Percentiles rank a stretch among this genome's conserved stretches.
Evolutionary conservation across 352 stramenopile genomes (phyloP).

Genomic region (Pythium scleroteichum): DNA sequence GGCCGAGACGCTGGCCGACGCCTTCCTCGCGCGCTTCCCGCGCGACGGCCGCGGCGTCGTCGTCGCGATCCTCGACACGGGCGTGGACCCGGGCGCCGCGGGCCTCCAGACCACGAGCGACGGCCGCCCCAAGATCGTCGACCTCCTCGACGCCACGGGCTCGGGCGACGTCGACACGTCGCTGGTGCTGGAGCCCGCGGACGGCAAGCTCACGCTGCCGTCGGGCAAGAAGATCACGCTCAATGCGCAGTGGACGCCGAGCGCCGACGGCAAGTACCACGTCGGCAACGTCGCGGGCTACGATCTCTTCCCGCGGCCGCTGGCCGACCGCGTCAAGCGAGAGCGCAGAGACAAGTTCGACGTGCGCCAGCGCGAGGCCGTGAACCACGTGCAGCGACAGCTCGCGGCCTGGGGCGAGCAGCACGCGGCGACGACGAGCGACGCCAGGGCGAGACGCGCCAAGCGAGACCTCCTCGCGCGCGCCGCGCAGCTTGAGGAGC

Average conservation of each 20-base stretch:
- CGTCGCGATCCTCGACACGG: slow-evolving; percentile 95
- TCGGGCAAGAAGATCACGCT: slow-evolving; percentile 58
- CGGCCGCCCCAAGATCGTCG: slow-evolving; percentile 90
- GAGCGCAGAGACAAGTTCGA: slow-evolving; percentile 80
- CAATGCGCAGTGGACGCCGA: slow-evolving; percentile 61
- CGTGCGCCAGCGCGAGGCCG: slow-evolving; percentile 49
- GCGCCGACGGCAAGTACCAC: slow-evolving; percentile 61
- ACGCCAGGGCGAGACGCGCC: slow-evolving; percentile 37
- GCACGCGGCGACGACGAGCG: slow-evolving; percentile 66
- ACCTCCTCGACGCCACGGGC: slow-evolving; percentile 95
- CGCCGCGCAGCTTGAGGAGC: slow-evolving; percentile 66
- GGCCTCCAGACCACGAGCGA: slow-evolving; percentile 82
- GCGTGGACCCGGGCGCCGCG: slow-evolving; percentile 89
- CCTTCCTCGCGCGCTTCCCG: slow-evolving; percentile 77
- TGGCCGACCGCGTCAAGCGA: slow-evolving; percentile 63
- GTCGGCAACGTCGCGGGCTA: slow-evolving; percentile 80
- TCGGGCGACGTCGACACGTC: slow-evolving; percentile 92
- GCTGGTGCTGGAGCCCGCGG: slow-evolving; percentile 38
- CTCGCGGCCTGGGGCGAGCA: slow-evolving; percentile 52
- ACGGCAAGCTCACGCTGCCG: slow-evolving; percentile 44
- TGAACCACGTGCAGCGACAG: slow-evolving; percentile 59
- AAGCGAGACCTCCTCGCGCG: slow-evolving; percentile 84
- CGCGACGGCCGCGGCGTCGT: slow-evolving; percentile 87
- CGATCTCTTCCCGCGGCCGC: slow-evolving; percentile 82
- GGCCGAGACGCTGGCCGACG: slow-evolving; percentile 82